These are phyloP conservation scores for Immersiporthe knoxdaviesiana DNA, from an alignment of 2,329 filamentous ascomycete genomes.

Conservation along the genomic window DNA sequence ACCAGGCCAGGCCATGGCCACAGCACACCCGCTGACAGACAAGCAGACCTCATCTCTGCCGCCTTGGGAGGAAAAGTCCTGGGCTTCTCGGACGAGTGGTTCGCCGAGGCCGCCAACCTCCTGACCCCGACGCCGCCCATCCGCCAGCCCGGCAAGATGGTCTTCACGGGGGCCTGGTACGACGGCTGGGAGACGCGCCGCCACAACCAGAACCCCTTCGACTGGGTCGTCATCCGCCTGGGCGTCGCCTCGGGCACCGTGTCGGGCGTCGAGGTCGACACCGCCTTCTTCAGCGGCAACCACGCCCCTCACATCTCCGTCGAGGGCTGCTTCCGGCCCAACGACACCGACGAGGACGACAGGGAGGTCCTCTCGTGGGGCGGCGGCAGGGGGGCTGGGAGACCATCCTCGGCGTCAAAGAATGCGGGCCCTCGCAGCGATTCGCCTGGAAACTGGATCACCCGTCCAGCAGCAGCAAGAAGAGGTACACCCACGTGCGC, in stretches of 20 bases:
- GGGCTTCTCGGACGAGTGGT: constrained; percentile 70
- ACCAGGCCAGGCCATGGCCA: no score
- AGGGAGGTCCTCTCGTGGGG: constrained; percentile 64
- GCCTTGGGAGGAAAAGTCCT: constrained; percentile 61
- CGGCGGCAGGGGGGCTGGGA: constrained; percentile 68
- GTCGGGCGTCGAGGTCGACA: constrained; percentile 77
- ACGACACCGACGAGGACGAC: constrained; percentile 55
- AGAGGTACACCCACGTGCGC: constrained; percentile 77
- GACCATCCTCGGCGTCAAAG: constrained; percentile 68
- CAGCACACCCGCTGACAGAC: background rate
- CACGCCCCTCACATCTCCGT: constrained; percentile 80
- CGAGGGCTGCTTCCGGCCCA: constrained; percentile 68
- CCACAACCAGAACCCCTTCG: constrained; percentile 66
- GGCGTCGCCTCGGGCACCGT: constrained; percentile 73
- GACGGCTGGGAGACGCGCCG: constrained; percentile 72
- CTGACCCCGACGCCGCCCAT: constrained; percentile 67
- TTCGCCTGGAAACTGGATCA: constrained; percentile 71
- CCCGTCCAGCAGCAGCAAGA: constrained; percentile 61
- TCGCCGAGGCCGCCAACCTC: constrained; percentile 67
- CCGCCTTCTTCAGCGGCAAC: constrained; percentile 80
- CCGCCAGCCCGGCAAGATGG: constrained; percentile 67
- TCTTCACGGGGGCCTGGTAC: constrained; percentile 71
- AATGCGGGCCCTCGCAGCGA: constrained; percentile 74
- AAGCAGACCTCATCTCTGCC: constrained; percentile 29
- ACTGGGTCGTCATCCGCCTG: constrained; percentile 69